Base-by-base conservation (phyloP, 2,329 filamentous ascomycete species). In the Trichoderma oligosporum region DNA sequence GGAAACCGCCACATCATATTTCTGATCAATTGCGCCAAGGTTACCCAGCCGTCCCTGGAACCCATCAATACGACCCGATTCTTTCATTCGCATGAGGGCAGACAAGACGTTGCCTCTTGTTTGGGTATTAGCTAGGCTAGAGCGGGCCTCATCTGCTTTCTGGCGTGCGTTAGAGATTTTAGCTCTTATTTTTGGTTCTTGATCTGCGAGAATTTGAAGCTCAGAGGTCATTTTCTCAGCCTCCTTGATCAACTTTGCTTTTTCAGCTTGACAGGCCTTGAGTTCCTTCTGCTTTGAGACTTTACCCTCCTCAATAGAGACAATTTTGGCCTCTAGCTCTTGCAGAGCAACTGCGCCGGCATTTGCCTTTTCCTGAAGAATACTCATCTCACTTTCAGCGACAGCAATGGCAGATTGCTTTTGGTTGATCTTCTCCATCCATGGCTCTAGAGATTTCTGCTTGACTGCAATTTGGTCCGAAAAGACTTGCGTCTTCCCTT, bases 1-100 rank as follows among this genome's bases (percentile, higher is more conserved):
- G 0, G 95, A 99, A 60, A 99, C 96, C n/a, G 94, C 94, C 41
- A 99, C 85, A 67, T 99, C 94, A 71, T 96, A 99, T 73, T 89
- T 90, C 69, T 89, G 82, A 66, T 99, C 92, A 63, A 99, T 99
- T 0, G 89, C 86, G 41, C 94, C 94, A 1, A 99, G 82, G 65
- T 97, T 97, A 8, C 94, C 95, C 4, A 99, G 84, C 29, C 94
- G 86, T 24, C 94, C 94, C 67, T 99, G 91, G 74, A 99, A 99
- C 2, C 95, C 94, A 67, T 97, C 92, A 62, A 99, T 96, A 70
- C 94, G 88, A 11, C 94, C 94, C 20, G 94, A 97, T 68, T 97
- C 94, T 68, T 91, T 94, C 74, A 99, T 84, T 47, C 94, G 87
- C 88, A 97, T 96, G 27, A 99, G 76, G 0, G 92, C 93, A 33